Evolutionary conservation across 495 filamentous ascomycete genomes (phyloP), one percentile per base, ranked within the genome.

Genomic region (Xylaria castorea): DNA sequence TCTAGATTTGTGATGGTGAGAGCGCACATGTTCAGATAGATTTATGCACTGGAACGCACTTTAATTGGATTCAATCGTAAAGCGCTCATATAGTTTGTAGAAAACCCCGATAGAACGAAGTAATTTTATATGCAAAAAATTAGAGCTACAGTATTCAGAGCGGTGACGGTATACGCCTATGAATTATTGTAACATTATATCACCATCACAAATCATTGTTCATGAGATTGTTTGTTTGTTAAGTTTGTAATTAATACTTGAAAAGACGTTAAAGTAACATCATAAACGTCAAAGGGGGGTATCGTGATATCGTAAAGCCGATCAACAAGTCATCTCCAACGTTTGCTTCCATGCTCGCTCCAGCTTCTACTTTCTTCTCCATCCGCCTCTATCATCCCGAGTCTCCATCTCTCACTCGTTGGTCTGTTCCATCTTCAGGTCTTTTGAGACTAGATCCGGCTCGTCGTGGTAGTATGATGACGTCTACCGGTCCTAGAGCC

Each of bases 1-100:
- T 73, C 18, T 80, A 48, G 86, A 88, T 48, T 80, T 63, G 46
- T 73, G n/a, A 68, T 30, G 2, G 27, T 36, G 5, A 51, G 36
- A 66, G 46, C 22, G 20, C 7, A 14, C 22, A 32, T 18, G 18
- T 3, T 14, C 32, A 40, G 0, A 1, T 70, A 40, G 1, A 14
- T 30, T 30, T 14, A 40, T 25, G 7, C 38, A 42, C 30, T 9
- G 16, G 18, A 34, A 53, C 62, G 50, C n/a, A 55, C n/a, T 25
- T 48, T 51, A 51, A 51, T 3, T 51, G n/a, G n/a, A n/a, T n/a
- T n/a, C n/a, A n/a, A n/a, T n/a, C n/a, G n/a, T n/a, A n/a, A n/a
- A n/a, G n/a, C n/a, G n/a, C n/a, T n/a, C n/a, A n/a, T n/a, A n/a
- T n/a, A n/a, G n/a, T n/a, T n/a, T n/a, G n/a, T n/a, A n/a, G n/a